Percentiles rank a stretch among this genome's conserved stretches.
These are phyloP conservation scores for Trypanosoma conorhini DNA, from an alignment of 208 protist species.

Conservation along the genomic window DNA sequence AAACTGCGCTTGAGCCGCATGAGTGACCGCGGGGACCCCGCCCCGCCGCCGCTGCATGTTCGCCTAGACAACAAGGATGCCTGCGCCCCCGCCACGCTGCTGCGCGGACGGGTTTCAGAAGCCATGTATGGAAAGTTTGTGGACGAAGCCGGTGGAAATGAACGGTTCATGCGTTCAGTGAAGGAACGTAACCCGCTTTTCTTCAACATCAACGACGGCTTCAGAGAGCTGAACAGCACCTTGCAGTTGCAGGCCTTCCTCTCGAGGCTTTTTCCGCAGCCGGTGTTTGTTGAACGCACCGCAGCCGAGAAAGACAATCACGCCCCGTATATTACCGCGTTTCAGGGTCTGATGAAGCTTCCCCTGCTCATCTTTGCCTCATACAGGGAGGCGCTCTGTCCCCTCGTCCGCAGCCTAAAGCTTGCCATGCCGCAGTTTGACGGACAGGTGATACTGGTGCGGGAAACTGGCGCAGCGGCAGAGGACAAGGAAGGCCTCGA, in stretches of 20 bases:
- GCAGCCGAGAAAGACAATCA: neutral
- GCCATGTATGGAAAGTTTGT: conserved; percentile 18
- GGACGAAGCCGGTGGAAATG: conserved; percentile 9
- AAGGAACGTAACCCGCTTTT: conserved; percentile 19
- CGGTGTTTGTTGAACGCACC: conserved; percentile 13
- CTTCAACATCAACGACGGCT: conserved; percentile 34
- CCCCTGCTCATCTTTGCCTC: conserved; percentile 45
- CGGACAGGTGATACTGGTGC: neutral
- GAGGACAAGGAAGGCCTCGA: conserved; percentile 10
- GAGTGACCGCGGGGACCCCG: neutral
- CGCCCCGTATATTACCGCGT: conserved; percentile 9
- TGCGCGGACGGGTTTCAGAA: conserved; percentile 14
- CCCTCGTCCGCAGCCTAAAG: conserved; percentile 47
- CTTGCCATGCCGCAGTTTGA: conserved; percentile 39
- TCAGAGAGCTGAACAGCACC: conserved; percentile 2
- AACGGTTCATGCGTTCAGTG: neutral
- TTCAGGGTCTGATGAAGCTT: conserved; percentile 45
- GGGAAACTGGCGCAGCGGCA: neutral
- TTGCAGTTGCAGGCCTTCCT: conserved; percentile 13
- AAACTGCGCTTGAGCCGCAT: conserved; percentile 20
- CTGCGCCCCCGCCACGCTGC: conserved; percentile 35
- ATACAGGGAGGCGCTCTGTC: conserved; percentile 44
- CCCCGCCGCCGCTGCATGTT: conserved; percentile 26
- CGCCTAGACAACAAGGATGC: conserved; percentile 55
- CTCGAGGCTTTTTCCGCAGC: conserved; percentile 10